Conservation (phyloP, 169 alveolate species). For the Cyclospora cayetanensis region DNA sequence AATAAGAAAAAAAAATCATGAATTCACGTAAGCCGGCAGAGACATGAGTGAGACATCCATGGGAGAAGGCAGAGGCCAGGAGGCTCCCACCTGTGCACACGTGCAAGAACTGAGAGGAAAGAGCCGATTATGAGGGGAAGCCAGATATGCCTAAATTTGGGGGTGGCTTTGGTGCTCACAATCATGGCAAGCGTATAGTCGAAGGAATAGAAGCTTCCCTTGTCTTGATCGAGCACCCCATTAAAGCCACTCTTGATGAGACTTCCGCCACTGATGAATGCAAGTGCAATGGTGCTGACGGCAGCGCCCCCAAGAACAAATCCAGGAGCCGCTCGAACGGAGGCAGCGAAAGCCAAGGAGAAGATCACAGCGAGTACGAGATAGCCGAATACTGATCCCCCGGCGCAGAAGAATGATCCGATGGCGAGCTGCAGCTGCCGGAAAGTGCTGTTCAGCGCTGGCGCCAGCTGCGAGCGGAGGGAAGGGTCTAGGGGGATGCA, state of each 20-base stretch:
- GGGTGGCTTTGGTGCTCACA: too few species aligned
- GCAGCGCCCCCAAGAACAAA: constrained; percentile 61
- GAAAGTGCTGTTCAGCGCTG: constrained; percentile 27
- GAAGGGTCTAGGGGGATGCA: constrained; percentile 72
- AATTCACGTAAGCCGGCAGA: too few species aligned
- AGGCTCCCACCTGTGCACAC: too few species aligned
- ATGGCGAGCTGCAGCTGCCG: constrained; percentile 68
- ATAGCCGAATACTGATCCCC: constrained; percentile 61
- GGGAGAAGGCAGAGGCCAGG: too few species aligned
- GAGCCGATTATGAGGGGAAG: too few species aligned
- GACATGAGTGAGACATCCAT: too few species aligned
- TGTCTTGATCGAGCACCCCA: constrained; percentile 63
- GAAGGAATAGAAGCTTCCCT: constrained; percentile 67
- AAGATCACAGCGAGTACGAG: constrained; percentile 25
- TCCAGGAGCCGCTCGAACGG: constrained; percentile 63
- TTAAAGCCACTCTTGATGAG: constrained; percentile 46
- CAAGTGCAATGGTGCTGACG: constrained; percentile 31
- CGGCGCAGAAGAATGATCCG: constrained; percentile 53
- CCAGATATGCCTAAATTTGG: too few species aligned
- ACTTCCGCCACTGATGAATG: constrained; percentile 55
- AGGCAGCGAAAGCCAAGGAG: constrained; percentile 23
- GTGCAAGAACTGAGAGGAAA: too few species aligned
- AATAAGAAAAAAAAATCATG: too few species aligned
- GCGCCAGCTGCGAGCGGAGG: constrained; percentile 54
- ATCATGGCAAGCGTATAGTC: constrained; percentile 65